A percentile compares a stretch with the other conserved stretches of the same genome.
phyloP scores from a whole-genome alignment of 2,329 filamentous ascomycete species.

The Sclerotinia glacialis region DNA sequence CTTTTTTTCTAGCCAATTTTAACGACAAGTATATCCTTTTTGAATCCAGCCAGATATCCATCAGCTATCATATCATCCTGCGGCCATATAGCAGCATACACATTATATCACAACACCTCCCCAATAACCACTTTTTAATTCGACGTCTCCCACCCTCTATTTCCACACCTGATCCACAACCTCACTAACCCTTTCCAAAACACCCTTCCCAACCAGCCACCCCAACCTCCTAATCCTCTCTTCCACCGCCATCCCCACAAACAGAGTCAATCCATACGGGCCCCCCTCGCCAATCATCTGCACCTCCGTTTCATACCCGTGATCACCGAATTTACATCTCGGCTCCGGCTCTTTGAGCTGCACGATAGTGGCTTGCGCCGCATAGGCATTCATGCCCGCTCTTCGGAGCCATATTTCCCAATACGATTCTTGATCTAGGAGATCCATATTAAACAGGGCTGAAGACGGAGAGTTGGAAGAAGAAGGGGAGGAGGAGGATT shows the following conservation, averaged over 20 bases:
- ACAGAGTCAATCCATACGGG: conserved; percentile 49
- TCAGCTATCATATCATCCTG: not conserved
- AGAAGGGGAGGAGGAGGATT: not conserved
- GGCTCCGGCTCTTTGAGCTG: conserved; percentile 43
- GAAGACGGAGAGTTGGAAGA: too few relatives aligned
- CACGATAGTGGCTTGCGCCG: conserved; percentile 62
- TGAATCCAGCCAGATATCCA: not conserved
- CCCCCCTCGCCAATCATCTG: not conserved
- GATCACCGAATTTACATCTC: conserved; percentile 23
- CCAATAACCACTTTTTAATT: not conserved
- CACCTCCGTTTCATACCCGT: conserved; percentile 22
- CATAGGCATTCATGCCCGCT: conserved; percentile 67
- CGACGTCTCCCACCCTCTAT: conserved; percentile 4
- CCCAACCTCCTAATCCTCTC: conserved; percentile 53
- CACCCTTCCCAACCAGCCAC: conserved; percentile 49
- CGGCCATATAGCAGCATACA: not conserved
- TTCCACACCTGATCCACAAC: conserved; percentile 48
- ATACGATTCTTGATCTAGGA: conserved; percentile 57
- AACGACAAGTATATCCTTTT: not conserved
- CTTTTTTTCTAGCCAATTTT: not conserved
- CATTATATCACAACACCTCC: not conserved
- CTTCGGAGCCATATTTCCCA: conserved; percentile 67
- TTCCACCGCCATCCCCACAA: conserved; percentile 54
- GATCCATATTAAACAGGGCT: conserved; percentile 15
- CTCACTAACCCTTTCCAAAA: conserved; percentile 52